A percentile compares a stretch with the other conserved stretches of the same genome.
phyloP scores from a whole-genome alignment of 495 filamentous ascomycete genomes.

The Aspergillus nanangensis region DNA sequence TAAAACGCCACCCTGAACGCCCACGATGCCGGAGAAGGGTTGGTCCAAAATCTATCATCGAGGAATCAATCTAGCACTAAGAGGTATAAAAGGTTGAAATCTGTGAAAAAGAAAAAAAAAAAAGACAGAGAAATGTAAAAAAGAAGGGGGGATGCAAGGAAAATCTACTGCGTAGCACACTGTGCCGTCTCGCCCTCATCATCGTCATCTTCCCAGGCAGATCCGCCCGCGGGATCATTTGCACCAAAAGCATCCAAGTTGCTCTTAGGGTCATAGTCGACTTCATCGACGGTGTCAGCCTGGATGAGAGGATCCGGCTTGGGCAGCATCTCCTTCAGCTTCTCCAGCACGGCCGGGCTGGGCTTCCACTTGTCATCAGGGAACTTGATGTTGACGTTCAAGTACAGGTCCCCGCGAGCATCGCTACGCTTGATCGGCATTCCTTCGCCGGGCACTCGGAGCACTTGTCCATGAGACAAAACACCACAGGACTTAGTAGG shows the following conservation, averaged over 20 bases:
- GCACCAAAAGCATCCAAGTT: conserved; percentile 75
- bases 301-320: conserved; percentile 53
- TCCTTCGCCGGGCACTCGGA: conserved; percentile 83
- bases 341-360: conserved; percentile 58
- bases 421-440: conserved; percentile 92
- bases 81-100: conserved; percentile 8
- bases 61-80: conserved; percentile 5
- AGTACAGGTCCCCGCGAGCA: conserved; percentile 77
- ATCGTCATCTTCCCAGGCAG: conserved; percentile 77
- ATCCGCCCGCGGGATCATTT: conserved; percentile 65
- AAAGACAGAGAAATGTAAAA: conserved; percentile 8
- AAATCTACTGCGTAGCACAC: conserved; percentile 79
- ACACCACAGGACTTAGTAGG: conserved; percentile 65
- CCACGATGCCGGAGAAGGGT: conserved; percentile 17
- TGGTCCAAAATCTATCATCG: conserved; percentile 14
- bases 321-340: conserved; percentile 72
- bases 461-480: conserved; percentile 71
- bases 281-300: conserved; percentile 76
- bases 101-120: neutral
- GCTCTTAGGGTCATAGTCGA: conserved; percentile 75
- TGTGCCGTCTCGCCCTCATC: conserved; percentile 61
- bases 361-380: conserved; percentile 80
- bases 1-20: conserved; percentile 7
- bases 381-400: conserved; percentile 83
- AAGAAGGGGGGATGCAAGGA: too few relatives aligned